phyloP scores from a whole-genome alignment of 2,329 filamentous ascomycete species.

The Xylaria multiplex region DNA sequence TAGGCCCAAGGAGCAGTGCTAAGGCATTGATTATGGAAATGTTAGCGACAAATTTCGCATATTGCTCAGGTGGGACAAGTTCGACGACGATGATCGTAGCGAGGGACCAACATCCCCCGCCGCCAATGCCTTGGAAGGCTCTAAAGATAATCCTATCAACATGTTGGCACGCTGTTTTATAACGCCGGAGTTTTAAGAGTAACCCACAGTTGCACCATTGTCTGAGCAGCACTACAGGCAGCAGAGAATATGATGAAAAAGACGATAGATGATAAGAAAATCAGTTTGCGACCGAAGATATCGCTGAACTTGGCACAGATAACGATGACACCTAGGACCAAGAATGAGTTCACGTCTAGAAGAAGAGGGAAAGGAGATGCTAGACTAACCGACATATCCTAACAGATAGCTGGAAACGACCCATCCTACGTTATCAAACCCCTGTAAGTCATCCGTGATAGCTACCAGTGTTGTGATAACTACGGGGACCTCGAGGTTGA shows the following conservation, averaged over 20 bases:
- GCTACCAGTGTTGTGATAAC: conserved; percentile 38
- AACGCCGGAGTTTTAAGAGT: background rate
- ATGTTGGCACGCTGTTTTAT: background rate
- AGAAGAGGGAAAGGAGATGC: background rate
- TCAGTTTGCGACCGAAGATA: conserved; percentile 73
- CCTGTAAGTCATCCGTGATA: conserved; percentile 34
- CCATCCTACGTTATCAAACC: conserved; percentile 35
- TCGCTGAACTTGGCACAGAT: conserved; percentile 76
- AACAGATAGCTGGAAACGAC: conserved; percentile 39
- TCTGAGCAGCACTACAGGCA: conserved; percentile 72
- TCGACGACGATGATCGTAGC: conserved; percentile 36
- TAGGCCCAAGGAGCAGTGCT: conserved; percentile 38
- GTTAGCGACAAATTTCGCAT: conserved; percentile 28
- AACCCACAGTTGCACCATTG: conserved; percentile 70
- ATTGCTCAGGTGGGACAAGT: conserved; percentile 37
- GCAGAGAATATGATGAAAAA: conserved; percentile 72
- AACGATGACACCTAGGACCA: conserved; percentile 35
- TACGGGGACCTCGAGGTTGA: conserved; percentile 38
- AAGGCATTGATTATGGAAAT: conserved; percentile 33
- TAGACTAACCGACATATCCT: conserved; percentile 37
- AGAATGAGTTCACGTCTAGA: background rate
- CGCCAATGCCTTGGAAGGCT: conserved; percentile 36
- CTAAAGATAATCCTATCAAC: conserved; percentile 30
- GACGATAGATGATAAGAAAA: conserved; percentile 66
- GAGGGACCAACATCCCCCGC: conserved; percentile 37